Evolutionary conservation across 2,329 filamentous ascomycete genomes (phyloP).

Genomic region (Clonostachys sp.): DNA sequence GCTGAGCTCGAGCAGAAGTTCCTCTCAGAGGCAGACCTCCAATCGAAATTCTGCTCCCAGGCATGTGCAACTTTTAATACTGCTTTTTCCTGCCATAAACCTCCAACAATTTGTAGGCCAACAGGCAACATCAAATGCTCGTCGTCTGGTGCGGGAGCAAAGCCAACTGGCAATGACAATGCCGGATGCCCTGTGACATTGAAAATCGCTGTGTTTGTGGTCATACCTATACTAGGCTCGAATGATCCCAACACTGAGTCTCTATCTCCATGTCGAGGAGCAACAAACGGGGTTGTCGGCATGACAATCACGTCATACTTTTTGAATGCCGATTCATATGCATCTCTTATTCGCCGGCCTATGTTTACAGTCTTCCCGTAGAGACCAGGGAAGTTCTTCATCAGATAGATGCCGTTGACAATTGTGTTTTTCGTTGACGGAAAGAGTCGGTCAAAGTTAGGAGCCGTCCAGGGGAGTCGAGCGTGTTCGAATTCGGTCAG

Average conservation of each 20-base stretch:
- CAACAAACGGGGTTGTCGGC: conserved; percentile 42
- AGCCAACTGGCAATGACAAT: conserved; percentile 44
- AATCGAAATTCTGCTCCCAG: conserved; percentile 29
- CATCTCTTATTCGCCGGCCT: conserved; percentile 36
- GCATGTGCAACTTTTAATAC: conserved; percentile 37
- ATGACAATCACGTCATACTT: conserved; percentile 39
- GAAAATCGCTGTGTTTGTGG: conserved; percentile 51
- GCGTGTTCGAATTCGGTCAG: conserved; percentile 44
- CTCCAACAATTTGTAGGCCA: conserved; percentile 51
- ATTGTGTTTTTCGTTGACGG: conserved; percentile 50
- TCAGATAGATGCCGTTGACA: conserved; percentile 43
- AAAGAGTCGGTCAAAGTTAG: conserved; percentile 46
- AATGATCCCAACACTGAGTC: conserved; percentile 37
- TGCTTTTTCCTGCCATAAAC: conserved; percentile 42
- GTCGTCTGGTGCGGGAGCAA: conserved; percentile 32
- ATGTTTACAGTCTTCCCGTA: conserved; percentile 46
- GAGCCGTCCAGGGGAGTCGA: conserved; percentile 37
- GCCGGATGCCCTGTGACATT: conserved; percentile 54
- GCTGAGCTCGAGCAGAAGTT: no score
- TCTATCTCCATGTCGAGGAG: conserved; percentile 31
- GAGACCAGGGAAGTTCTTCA: conserved; percentile 34
- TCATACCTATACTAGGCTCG: conserved; percentile 46
- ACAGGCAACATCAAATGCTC: conserved; percentile 35
- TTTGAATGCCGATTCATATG: conserved; percentile 33
- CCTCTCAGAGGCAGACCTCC: not conserved